These are phyloP conservation scores for Litsea cubeba DNA, from an alignment of 164 flowering plant genomes.

Conservation along the genomic window DNA sequence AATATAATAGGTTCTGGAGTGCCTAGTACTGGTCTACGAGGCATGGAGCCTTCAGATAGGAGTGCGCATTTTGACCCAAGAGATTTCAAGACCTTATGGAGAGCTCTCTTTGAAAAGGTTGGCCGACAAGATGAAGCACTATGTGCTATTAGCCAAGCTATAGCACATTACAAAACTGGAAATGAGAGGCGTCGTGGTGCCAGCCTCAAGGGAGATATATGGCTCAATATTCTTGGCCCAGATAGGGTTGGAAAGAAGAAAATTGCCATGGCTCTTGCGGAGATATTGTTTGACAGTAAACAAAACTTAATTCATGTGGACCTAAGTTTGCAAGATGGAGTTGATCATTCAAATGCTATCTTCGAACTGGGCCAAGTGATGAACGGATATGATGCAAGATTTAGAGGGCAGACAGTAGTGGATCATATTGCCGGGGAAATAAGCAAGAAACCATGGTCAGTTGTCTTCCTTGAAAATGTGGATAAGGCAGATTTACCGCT, in stretches of 20 bases:
- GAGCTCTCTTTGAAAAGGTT: constrained; percentile 43
- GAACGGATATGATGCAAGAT: constrained; percentile 30
- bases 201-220: constrained; percentile 48
- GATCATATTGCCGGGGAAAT: constrained; percentile 65
- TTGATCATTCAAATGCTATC: constrained; percentile 10
- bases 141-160: constrained; percentile 36
- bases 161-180: constrained; percentile 37
- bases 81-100: constrained; percentile 53
- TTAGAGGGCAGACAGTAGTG: constrained; percentile 69
- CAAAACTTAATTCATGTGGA: constrained; percentile 48
- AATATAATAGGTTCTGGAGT: background rate
- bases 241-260: constrained; percentile 60
- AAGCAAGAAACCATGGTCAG: constrained; percentile 51
- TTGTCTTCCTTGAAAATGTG: constrained; percentile 82
- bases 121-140: constrained; percentile 66
- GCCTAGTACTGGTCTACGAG: background rate
- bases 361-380: constrained; percentile 22
- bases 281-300: constrained; percentile 50
- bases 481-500: constrained; percentile 61
- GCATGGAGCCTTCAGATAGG: constrained; percentile 18
- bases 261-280: constrained; percentile 69
- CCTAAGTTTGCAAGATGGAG: constrained; percentile 37
- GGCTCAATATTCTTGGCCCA: constrained; percentile 76
- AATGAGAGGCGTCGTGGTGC: constrained; percentile 33
- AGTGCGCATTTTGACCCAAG: constrained; percentile 25